Evolutionary conservation across 352 stramenopile genomes (phyloP).

Genomic region (Phytophthora idaei): DNA sequence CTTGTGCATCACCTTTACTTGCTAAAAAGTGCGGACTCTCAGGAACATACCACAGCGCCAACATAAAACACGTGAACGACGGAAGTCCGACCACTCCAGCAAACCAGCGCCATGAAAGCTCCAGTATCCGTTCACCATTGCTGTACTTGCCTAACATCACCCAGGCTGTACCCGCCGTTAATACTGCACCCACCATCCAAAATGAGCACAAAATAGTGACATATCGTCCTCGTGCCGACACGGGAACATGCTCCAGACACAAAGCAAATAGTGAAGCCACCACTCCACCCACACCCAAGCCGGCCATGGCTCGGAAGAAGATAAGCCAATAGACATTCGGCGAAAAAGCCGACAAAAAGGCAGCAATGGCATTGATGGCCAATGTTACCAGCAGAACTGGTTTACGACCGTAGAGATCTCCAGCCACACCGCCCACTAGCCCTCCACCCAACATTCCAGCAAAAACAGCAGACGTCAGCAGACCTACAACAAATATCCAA

Average conservation of each 20-base stretch:
- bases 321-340: slow-evolving; percentile 78
- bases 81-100: slow-evolving; percentile 75
- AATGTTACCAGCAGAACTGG: slow-evolving; percentile 79
- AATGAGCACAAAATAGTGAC: slow-evolving; percentile 91
- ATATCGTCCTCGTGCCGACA: slow-evolving; percentile 69
- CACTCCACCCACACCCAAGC: slow-evolving; percentile 83
- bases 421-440: slow-evolving; percentile 70
- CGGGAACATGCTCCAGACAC: slow-evolving; percentile 85
- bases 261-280: slow-evolving; percentile 87
- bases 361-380: slow-evolving; percentile 76
- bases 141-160: slow-evolving; percentile 80
- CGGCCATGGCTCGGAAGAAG: slow-evolving; percentile 71
- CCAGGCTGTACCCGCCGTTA: slow-evolving; percentile 84
- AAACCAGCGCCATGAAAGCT: slow-evolving; percentile 87
- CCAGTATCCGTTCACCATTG: slow-evolving; percentile 62
- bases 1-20: slow-evolving; percentile 62
- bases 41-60: slow-evolving; percentile 74
- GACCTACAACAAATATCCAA: slow-evolving; percentile 44
- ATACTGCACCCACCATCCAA: slow-evolving; percentile 91
- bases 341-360: slow-evolving; percentile 77
- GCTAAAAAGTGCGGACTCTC: slow-evolving; percentile 85
- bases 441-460: slow-evolving; percentile 88
- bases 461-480: slow-evolving; percentile 90
- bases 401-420: slow-evolving; percentile 86
- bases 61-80: slow-evolving; percentile 67